Evolutionary conservation across 176 grass and related monocot genomes (phyloP).

Genomic region (Cenchrus purpureus): DNA sequence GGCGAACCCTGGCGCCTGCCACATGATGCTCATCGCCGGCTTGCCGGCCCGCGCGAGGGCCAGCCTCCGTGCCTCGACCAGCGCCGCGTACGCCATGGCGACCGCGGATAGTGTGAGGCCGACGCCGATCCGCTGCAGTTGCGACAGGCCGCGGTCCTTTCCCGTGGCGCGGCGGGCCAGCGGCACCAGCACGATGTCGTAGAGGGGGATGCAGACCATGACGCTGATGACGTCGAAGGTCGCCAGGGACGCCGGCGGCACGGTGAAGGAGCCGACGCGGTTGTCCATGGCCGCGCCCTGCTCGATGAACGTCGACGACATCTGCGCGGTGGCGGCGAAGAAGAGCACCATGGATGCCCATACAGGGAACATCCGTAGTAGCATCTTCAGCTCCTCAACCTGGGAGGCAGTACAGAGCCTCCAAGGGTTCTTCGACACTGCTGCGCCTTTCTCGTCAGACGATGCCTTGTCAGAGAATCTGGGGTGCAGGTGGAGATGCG

Average conservation of each 20-base stretch:
- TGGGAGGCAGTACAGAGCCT: conserved; percentile 43
- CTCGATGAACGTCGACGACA: conserved; percentile 46
- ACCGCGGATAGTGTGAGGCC: conserved; percentile 35
- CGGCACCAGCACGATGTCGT: conserved; percentile 40
- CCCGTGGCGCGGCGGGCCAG: conserved; percentile 34
- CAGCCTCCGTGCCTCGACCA: conserved; percentile 38
- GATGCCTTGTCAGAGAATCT: conserved; percentile 42
- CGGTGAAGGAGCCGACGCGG: conserved; percentile 26
- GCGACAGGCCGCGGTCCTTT: conserved; percentile 34
- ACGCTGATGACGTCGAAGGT: conserved; percentile 28
- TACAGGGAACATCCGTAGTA: conserved; percentile 26
- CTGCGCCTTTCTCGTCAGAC: not conserved
- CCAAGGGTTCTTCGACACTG: conserved; percentile 2
- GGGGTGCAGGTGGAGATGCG: not conserved
- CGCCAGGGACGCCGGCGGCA: conserved; percentile 42
- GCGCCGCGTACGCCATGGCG: conserved; percentile 38
- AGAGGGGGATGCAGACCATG: conserved; percentile 40
- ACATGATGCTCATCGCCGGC: conserved; percentile 30
- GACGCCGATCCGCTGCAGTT: not conserved
- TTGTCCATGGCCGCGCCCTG: conserved; percentile 44
- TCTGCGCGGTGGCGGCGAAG: not conserved
- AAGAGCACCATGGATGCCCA: conserved; percentile 43
- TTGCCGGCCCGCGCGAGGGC: not conserved
- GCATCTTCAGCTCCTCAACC: conserved; percentile 49
- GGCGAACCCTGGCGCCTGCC: conserved; percentile 39